These are phyloP conservation scores for Candida adriatica DNA, from an alignment of 805 yeast genomes.

Conservation along the genomic window DNA sequence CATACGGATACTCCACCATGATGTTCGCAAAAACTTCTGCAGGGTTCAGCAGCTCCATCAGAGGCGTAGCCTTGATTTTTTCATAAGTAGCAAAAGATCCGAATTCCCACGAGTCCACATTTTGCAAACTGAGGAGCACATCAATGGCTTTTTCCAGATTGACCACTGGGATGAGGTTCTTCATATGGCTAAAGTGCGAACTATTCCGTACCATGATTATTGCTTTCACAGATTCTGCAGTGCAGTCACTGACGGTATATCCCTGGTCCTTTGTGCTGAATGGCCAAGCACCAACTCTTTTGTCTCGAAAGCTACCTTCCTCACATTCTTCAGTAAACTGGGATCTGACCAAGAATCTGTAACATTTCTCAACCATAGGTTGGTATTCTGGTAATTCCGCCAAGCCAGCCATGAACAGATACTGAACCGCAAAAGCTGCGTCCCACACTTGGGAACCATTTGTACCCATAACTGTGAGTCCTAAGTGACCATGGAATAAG, in stretches of 20 bases:
- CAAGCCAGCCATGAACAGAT: slow-evolving; percentile 70
- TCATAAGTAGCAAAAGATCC: slow-evolving; percentile 96
- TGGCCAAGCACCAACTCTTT: slow-evolving; percentile 89
- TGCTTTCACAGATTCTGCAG: slow-evolving; percentile 93
- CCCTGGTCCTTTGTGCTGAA: slow-evolving; percentile 95
- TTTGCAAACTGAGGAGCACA: slow-evolving; percentile 68
- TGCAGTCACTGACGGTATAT: slow-evolving; percentile 92
- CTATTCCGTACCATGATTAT: slow-evolving; percentile 82
- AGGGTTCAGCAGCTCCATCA: slow-evolving; percentile 77
- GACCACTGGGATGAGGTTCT: slow-evolving; percentile 45
- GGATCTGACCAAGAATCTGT: slow-evolving; percentile 65
- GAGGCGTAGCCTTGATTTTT: slow-evolving; percentile 69
- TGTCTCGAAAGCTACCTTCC: slow-evolving; percentile 75
- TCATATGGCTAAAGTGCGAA: slow-evolving; percentile 40
- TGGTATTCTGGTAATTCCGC: slow-evolving; percentile 63
- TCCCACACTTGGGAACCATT: slow-evolving; percentile 99
- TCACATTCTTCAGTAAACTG: slow-evolving; percentile 81
- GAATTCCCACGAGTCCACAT: slow-evolving; percentile 66
- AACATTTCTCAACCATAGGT: slow-evolving; percentile 57
- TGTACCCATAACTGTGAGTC: slow-evolving; percentile 92
- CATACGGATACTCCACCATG: slow-evolving; percentile 98
- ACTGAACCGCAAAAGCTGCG: slow-evolving; percentile 84
- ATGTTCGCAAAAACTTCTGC: slow-evolving; percentile 98
- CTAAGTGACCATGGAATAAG: slow-evolving; percentile 80
- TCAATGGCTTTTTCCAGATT: slow-evolving; percentile 67